These are phyloP conservation scores for Xylaria sp. DNA, from an alignment of 2,329 filamentous ascomycete genomes.

Conservation along the genomic window DNA sequence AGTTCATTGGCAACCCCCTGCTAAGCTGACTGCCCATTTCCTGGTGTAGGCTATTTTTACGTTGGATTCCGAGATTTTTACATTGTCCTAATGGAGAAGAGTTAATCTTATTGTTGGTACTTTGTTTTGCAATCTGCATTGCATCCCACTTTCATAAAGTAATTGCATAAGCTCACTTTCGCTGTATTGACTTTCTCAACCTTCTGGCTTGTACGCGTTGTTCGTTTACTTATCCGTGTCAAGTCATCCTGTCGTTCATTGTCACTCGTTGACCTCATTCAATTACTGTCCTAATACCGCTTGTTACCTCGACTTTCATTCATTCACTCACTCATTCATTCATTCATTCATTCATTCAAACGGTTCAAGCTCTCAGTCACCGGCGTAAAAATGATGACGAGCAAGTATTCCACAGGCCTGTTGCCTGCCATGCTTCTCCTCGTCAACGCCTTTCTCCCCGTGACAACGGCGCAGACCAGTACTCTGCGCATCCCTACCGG, in stretches of 20 bases:
- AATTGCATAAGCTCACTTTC: too few relatives aligned
- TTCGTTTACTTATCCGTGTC: neutral
- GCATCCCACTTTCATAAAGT: too few relatives aligned
- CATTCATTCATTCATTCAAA: neutral
- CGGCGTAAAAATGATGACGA: neutral
- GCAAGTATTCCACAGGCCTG: conserved; percentile 2
- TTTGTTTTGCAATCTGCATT: too few relatives aligned
- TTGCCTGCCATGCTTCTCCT: conserved; percentile 2
- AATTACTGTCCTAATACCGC: neutral
- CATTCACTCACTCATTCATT: neutral
- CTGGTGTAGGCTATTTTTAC: too few relatives aligned
- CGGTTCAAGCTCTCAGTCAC: neutral
- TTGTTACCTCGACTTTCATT: neutral
- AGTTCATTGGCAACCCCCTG: too few relatives aligned
- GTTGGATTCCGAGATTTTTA: too few relatives aligned
- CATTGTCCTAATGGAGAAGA: too few relatives aligned
- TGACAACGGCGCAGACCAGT: conserved; percentile 3
- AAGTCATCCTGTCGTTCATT: neutral
- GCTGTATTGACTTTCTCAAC: too few relatives aligned
- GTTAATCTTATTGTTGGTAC: too few relatives aligned
- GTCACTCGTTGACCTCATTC: conserved; percentile 7
- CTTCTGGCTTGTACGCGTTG: neutral
- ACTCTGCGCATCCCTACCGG: neutral
- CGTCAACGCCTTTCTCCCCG: neutral
- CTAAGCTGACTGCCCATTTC: too few relatives aligned